Evolutionary conservation across 192 early-diverging fungal genomes (phyloP).

Genomic region (Entomortierella parvispora): DNA sequence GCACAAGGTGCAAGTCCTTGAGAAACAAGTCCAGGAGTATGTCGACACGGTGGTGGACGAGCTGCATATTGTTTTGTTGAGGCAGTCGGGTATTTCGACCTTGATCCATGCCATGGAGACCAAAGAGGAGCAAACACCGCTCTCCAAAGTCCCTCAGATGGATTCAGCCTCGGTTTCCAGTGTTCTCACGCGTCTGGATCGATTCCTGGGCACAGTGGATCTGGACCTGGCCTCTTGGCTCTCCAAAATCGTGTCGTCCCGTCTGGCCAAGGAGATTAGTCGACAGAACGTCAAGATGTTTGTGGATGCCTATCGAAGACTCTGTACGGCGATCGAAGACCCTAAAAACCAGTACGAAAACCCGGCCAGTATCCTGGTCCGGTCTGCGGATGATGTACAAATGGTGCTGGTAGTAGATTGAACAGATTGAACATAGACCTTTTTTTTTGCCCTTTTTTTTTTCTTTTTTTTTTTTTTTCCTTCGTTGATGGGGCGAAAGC

Average conservation of each 20-base stretch:
- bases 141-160: conserved; percentile 62
- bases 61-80: conserved; percentile 69
- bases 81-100: conserved; percentile 69
- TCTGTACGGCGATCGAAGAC: conserved; percentile 66
- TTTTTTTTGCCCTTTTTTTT: no score
- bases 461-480: no score
- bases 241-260: conserved; percentile 55
- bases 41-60: conserved; percentile 71
- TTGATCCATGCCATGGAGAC: conserved; percentile 64
- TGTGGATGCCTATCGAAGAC: conserved; percentile 66
- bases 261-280: conserved; percentile 63
- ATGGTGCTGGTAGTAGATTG: conserved; percentile 62
- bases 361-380: conserved; percentile 66
- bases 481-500: no score
- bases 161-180: conserved; percentile 60
- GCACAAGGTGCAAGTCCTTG: conserved; percentile 61
- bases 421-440: not conserved
- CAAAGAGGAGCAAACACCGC: conserved; percentile 67
- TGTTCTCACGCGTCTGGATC: conserved; percentile 71
- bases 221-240: conserved; percentile 67
- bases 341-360: conserved; percentile 70
- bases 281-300: conserved; percentile 65
- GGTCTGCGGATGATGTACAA: conserved; percentile 80
- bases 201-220: conserved; percentile 68
- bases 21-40: conserved; percentile 70